These are phyloP conservation scores for Vinca major DNA, from an alignment of 305 asterid genomes.

Conservation along the genomic window DNA sequence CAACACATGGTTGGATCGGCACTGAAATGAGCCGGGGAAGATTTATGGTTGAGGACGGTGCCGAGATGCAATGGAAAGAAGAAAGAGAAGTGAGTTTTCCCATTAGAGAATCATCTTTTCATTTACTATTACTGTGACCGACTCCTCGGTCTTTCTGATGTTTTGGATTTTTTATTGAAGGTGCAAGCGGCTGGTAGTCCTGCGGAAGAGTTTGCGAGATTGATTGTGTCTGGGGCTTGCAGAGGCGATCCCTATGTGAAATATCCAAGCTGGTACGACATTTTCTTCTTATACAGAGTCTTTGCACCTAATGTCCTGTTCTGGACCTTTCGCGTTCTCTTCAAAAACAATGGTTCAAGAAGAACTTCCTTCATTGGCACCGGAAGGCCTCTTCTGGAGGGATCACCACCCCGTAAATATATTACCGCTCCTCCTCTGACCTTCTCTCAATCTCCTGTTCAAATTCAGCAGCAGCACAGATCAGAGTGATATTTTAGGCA, in stretches of 20 bases:
- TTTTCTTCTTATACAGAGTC: conserved; percentile 67
- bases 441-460: conserved; percentile 17
- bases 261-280: conserved; percentile 78
- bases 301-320: conserved; percentile 67
- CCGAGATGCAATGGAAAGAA: conserved; percentile 97
- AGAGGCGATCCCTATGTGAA: conserved; percentile 75
- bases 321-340: conserved; percentile 63
- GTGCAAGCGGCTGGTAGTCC: conserved; percentile 60
- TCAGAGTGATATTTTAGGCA: conserved; percentile 12
- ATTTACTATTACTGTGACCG: not conserved
- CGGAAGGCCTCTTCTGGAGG: conserved; percentile 54
- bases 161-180: conserved; percentile 21
- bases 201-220: conserved; percentile 76
- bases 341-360: conserved; percentile 35
- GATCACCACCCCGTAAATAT: conserved; percentile 28
- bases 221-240: conserved; percentile 71
- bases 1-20: conserved; percentile 92
- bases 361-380: conserved; percentile 82
- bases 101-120: not conserved
- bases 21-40: conserved; percentile 67
- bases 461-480: conserved; percentile 23
- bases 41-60: conserved; percentile 88
- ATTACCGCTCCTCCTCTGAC: conserved; percentile 19
- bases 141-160: not conserved
- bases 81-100: conserved; percentile 60